Percentiles rank a stretch among this genome's conserved stretches.
Evolutionary conservation across 176 grass and related monocot genomes (phyloP).

Genomic region (Oryza coarctata): DNA sequence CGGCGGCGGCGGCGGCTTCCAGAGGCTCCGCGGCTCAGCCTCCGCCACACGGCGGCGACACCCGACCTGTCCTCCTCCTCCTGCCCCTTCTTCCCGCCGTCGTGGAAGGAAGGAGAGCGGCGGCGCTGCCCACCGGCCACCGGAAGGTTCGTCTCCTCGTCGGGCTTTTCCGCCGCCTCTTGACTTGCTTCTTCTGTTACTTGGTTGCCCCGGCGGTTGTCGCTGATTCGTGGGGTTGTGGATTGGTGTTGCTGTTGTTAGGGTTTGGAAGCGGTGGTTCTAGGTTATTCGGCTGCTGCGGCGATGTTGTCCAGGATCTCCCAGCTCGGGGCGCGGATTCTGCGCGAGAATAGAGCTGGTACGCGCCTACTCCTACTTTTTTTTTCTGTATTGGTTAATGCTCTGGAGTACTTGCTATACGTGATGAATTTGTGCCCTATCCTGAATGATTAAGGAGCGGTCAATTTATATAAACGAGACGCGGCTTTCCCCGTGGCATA

Average conservation of each 20-base stretch:
- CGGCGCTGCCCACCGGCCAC: not conserved
- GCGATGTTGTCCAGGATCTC: conserved; percentile 56
- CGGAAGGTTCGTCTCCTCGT: not conserved
- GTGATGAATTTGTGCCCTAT: not conserved
- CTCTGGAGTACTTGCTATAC: not conserved
- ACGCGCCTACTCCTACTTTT: not conserved
- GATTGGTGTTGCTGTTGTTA: conserved; percentile 36
- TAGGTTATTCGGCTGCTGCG: not conserved
- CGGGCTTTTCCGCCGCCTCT: no score
- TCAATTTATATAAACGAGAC: not conserved
- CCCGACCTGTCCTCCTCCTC: not conserved
- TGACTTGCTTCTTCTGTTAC: no score
- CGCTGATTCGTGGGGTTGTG: conserved; percentile 6
- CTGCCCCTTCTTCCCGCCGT: conserved; percentile 17
- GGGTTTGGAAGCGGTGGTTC: conserved; percentile 31
- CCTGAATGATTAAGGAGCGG: not conserved
- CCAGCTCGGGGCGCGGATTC: conserved; percentile 36
- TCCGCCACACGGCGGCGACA: not conserved
- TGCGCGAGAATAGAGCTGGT: conserved; percentile 41
- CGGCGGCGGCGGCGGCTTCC: not conserved
- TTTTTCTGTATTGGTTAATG: not conserved
- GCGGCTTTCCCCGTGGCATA: no score
- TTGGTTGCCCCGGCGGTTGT: not conserved
- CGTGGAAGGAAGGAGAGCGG: conserved; percentile 6
- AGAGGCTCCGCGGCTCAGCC: conserved; percentile 18